Evolutionary conservation across 495 filamentous ascomycete genomes (phyloP), one percentile per base, ranked within the genome.

Genomic region (Penicillium goetzii): DNA sequence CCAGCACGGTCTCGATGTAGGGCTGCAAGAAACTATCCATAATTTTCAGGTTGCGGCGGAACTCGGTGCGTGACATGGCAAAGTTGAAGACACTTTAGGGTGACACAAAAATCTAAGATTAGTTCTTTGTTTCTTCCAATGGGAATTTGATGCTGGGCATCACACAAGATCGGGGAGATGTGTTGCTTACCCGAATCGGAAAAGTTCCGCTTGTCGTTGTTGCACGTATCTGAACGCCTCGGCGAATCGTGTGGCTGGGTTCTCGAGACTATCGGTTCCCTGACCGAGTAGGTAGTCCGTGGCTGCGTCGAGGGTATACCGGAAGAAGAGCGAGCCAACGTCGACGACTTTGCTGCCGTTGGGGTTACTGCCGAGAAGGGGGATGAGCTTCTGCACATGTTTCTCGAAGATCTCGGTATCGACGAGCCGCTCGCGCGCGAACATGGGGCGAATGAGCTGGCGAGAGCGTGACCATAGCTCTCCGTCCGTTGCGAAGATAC

Each of bases 251-350:
- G 72, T 76, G 25, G 76, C 70, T 7, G 83, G 76, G 57, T 81
- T 82, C n/a, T 78, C 76, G n/a, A 93, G 79, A 66, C 87, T 92
- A 62, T 90, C 82, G 15, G 91, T 86, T 56, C 87, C 86, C 52
- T 88, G 78, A 15, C 93, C 93, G n/a, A 97, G 83, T 36, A 97
- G 77, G 71, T 95, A 97, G 60, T 94, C 90, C 15, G 93, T 95
- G 2, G 91, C 87, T 2, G 88, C 80, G 72, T 97, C 93, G 11
- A 97, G 80, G 1, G 92, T 93, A 65, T 89, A 91, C 10, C 91
- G 84, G 79, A 91, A 93, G 73, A 94, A 88, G 21, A 93, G 78
- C 10, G 88, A 84, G 33, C 83, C 81, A 36, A 94, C 83, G 72
- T 96, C 86, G 23, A 92, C 80, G 2, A 83, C 80, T 45, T 75